Evolutionary conservation across 192 early-diverging fungal species (phyloP).

Genomic region (Dispira parvispora): DNA sequence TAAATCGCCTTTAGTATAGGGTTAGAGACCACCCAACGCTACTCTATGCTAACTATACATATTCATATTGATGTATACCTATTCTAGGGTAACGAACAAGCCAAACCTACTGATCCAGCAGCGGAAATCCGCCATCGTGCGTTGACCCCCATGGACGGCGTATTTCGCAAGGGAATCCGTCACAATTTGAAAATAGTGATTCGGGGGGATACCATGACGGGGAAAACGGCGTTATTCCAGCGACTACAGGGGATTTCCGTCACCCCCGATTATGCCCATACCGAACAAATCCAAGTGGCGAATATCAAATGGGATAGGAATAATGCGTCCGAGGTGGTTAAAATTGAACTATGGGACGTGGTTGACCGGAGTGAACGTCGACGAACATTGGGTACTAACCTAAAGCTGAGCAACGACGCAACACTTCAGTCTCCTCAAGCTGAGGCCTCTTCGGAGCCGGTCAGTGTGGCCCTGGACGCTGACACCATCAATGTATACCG

Average conservation of each 20-base stretch:
- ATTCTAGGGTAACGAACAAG: constrained; percentile 6
- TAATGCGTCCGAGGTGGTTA: neutral
- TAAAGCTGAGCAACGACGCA: neutral
- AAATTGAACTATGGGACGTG: constrained; percentile 1
- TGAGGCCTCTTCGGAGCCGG: neutral
- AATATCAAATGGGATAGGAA: neutral
- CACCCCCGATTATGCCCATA: neutral
- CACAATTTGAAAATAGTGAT: constrained; percentile 4
- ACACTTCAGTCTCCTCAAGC: neutral
- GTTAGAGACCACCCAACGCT: no score
- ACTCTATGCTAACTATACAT: no score
- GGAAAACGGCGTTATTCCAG: constrained; percentile 1
- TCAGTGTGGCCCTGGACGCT: constrained; percentile 26
- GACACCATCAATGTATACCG: constrained; percentile 41
- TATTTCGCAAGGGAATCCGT: neutral
- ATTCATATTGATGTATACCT: no score
- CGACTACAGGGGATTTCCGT: neutral
- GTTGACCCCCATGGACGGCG: neutral
- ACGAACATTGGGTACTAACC: neutral
- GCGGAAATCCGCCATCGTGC: constrained; percentile 1
- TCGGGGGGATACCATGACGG: constrained; percentile 3
- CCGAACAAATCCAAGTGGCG: neutral
- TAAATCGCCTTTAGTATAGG: no score
- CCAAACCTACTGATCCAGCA: constrained; percentile 1
- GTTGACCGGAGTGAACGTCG: neutral